A percentile compares a stretch with the other conserved stretches of the same genome.
These are phyloP conservation scores for Soucietia sequanensis DNA, from an alignment of 805 yeast genomes.

Conservation along the genomic window DNA sequence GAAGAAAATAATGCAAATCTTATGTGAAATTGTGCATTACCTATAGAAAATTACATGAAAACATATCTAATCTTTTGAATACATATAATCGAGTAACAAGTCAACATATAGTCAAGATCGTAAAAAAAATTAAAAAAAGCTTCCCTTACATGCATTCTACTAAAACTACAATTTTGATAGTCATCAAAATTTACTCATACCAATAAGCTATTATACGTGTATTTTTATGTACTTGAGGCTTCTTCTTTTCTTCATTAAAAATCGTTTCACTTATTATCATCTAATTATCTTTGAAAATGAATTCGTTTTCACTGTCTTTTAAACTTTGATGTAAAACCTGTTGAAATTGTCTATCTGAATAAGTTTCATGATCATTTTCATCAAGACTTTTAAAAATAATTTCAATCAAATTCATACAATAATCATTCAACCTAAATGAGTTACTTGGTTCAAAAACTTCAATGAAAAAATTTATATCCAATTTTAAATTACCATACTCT, in stretches of 20 bases:
- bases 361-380: constrained; percentile 22
- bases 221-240: too few species aligned
- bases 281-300: constrained; percentile 21
- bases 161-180: too few species aligned
- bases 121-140: too few species aligned
- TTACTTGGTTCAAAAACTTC: constrained; percentile 38
- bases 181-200: too few species aligned
- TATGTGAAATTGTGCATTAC: too few species aligned
- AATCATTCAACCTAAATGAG: constrained; percentile 32
- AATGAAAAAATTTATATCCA: constrained; percentile 38
- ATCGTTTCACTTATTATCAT: constrained; percentile 1
- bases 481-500: constrained; percentile 28
- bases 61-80: too few species aligned
- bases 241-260: not conserved
- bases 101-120: too few species aligned
- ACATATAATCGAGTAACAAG: too few species aligned
- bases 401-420: constrained; percentile 30
- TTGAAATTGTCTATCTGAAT: constrained; percentile 28
- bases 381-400: constrained; percentile 26
- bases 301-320: constrained; percentile 28
- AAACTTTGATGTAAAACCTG: constrained; percentile 24
- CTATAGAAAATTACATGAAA: too few species aligned
- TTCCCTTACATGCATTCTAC: too few species aligned
- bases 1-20: too few species aligned
- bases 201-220: too few species aligned